phyloP scores from a whole-genome alignment of 1,284 basidiomycete genomes.

The Microbotryum lychnidis-dioicae region DNA sequence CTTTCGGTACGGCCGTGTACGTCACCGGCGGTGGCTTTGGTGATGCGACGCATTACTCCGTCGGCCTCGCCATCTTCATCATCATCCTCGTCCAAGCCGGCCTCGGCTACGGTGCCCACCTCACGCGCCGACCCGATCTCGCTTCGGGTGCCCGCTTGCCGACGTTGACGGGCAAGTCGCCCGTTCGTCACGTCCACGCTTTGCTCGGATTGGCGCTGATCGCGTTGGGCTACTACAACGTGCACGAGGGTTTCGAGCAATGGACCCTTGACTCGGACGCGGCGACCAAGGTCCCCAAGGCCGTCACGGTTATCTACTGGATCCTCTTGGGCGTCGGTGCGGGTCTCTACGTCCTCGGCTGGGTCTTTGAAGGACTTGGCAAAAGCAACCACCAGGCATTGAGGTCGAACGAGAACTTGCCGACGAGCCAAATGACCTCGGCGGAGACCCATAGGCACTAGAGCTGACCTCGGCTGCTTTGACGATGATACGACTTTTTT shows the following conservation, averaged over 20 bases:
- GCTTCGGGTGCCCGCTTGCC: slow-evolving; percentile 10
- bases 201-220: slow-evolving; percentile 9
- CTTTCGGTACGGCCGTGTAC: slow-evolving; percentile 9
- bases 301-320: slow-evolving; percentile 34
- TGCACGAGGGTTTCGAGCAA: slow-evolving; percentile 13
- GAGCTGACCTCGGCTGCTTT: too few species aligned
- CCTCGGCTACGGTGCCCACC: slow-evolving; percentile 14
- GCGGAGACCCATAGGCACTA: too few species aligned
- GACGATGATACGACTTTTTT: too few species aligned
- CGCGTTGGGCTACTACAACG: slow-evolving; percentile 15
- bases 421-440: too few species aligned
- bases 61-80: slow-evolving; percentile 23
- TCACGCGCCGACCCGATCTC: background rate
- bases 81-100: slow-evolving; percentile 16
- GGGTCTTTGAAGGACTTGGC: slow-evolving; percentile 2
- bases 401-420: too few species aligned
- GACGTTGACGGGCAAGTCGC: slow-evolving; percentile 7
- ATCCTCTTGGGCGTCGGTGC: slow-evolving; percentile 10
- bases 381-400: background rate
- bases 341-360: slow-evolving; percentile 11
- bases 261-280: slow-evolving; percentile 37
- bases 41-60: background rate
- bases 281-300: slow-evolving; percentile 43
- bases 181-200: slow-evolving; percentile 18
- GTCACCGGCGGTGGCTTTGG: background rate